Percentiles rank a stretch among this genome's conserved stretches.
Conservation (phyloP, 140 eudicot genomes). For the Anethum foeniculum region DNA sequence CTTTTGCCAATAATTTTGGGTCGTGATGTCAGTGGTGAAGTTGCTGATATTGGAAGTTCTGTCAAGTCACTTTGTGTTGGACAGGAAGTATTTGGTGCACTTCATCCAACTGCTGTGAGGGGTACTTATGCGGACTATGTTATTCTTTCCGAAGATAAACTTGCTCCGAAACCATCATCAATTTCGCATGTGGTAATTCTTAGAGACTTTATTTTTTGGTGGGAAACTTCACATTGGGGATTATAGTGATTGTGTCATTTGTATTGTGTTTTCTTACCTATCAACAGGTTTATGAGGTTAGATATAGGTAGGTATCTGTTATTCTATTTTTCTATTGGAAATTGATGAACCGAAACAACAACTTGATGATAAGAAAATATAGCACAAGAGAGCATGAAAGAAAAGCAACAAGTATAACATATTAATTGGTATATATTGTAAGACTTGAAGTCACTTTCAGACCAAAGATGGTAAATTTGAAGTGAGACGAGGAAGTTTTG, state of each 20-base stretch:
- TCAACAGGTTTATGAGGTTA: not conserved
- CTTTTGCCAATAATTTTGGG: constrained; percentile 86
- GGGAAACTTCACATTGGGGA: not conserved
- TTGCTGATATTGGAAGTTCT: constrained; percentile 74
- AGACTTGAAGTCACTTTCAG: not conserved
- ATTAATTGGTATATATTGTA: not conserved
- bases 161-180: constrained; percentile 53
- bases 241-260: not conserved
- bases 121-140: constrained; percentile 96
- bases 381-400: not conserved
- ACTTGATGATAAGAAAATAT: not conserved
- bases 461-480: not conserved
- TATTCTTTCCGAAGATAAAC: constrained; percentile 76
- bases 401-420: not conserved
- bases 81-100: constrained; percentile 85
- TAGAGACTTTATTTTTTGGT: constrained; percentile 13
- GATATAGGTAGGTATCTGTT: not conserved
- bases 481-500: not conserved
- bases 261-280: not conserved
- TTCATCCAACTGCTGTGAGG: constrained; percentile 97
- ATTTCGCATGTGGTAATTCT: constrained; percentile 74
- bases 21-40: constrained; percentile 94
- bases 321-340: not conserved
- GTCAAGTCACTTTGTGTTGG: constrained; percentile 64
- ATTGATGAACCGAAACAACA: not conserved